Base-by-base conservation (phyloP, 1,284 basidiomycete species). In the Rhodotorula sp. region DNA sequence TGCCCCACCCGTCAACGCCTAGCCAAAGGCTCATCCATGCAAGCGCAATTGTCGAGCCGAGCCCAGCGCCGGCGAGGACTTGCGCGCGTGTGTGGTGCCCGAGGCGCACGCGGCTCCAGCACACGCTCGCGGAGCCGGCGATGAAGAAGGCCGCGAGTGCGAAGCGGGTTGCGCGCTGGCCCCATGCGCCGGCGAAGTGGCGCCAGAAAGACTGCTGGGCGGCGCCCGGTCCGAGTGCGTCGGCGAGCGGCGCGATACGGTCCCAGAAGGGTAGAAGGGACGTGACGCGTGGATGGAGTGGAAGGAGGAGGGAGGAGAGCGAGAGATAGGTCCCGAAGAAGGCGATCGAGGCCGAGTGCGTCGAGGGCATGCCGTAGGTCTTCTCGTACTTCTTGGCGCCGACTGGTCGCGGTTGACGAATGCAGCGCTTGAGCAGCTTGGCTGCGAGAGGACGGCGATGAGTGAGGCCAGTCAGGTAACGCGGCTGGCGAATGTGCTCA, bases 361-460 rank as follows among this genome's bases (percentile, higher is more conserved):
- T 80, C n/a, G 78, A 79, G n/a, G 80, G 80, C 80, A 80, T 80
- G 52, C 80, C 80, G 66, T 79, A 80, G 7, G 75, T 74, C 46
- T 64, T 68, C 41, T 73, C 67, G 55, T 41, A 71, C 61, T 76
- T 78, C 57, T 75, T 77, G 13, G 71, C 62, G 9, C 77, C 73
- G 34, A 66, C 71, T 7, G 80, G 80, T 53, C 80, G 77, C 9
- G 80, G 79, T 66, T 80, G 79, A 14, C 72, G 68, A 63, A 80
- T 79, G 70, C 67, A 78, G 9, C 69, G 71, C 66, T 80, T 80
- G 16, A 80, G 74, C 23, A 77, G 44, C 66, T 80, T 80, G 56
- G 80, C 80, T 80, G 72, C 27, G 34, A 0, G 2, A 3, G n/a
- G 10, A 34, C 12, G 7, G 13, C 14, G 4, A 4, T 59, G 27